Base-by-base conservation (phyloP, 306 rosid species). In the Acacia acuminata region DNA sequence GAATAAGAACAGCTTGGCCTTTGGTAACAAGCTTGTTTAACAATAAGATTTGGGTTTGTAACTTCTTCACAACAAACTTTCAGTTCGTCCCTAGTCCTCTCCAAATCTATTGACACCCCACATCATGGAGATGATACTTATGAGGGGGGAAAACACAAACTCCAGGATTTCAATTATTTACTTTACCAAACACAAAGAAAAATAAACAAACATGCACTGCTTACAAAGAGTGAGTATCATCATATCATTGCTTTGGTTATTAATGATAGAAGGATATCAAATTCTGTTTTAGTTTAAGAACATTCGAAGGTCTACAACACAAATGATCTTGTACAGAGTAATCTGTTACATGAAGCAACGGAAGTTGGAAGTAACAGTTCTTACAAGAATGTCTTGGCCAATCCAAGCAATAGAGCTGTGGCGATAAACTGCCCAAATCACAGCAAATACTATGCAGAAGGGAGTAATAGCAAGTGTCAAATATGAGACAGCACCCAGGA, bases 321-420 rank as follows among this genome's bases (percentile, higher is more conserved):
- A 12, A 63, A 68, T 11, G 50, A 50, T 75, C 58, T 48, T 42
- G 32, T 56, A 61, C 44, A 63, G 22, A 44, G 53, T 71, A 27
- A 73, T 79, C 73, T 55, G 25, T 24, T 51, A 30, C 19, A 75
- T 74, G 73, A 66, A 55, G 80, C 32, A 63, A 30, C 11, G n/a
- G 24, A 72, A 87, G 40, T 38, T 51, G 45, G 42, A 67, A 73
- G 50, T 44, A 60, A 76, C 51, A 81, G 80, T 77, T 82, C 98
- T 94, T 89, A 96, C 99, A 53, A 96, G 96, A 87, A 94, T 90
- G 90, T 96, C 99, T 87, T 96, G 98, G 86, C 97, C 98, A 55
- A 94, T 96, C 99, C 99, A 96, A 73, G 99, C 98, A 86, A 73
- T 85, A 15, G 91, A 61, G 45, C 44, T 44, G 36, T 70, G 92